Conservation (phyloP, 441 rosid species). For the Omphalea diandra region DNA sequence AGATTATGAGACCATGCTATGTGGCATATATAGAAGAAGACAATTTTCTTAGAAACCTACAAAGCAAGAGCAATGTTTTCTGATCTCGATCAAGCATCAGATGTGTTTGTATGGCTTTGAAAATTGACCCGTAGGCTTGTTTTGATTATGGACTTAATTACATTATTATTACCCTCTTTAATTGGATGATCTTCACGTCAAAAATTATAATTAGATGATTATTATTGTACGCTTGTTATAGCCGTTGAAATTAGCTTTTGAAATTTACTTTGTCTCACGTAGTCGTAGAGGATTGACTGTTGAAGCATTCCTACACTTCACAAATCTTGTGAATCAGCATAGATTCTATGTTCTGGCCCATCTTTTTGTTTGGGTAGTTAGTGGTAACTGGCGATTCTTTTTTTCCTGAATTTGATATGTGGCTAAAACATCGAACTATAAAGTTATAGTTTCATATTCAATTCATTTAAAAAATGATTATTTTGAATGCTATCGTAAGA, state of each 20-base stretch:
- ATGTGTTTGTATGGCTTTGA: conserved; percentile 7
- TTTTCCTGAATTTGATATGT: too few species aligned
- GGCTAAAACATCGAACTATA: too few species aligned
- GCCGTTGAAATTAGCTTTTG: neutral
- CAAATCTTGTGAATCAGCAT: neutral
- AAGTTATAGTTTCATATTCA: too few species aligned
- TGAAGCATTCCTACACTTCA: neutral
- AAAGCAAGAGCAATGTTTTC: neutral
- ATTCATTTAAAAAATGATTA: too few species aligned
- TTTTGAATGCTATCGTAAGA: too few species aligned
- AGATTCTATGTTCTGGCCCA: neutral
- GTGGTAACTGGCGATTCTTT: too few species aligned
- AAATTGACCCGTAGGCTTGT: neutral
- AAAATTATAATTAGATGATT: too few species aligned
- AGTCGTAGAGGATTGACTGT: neutral
- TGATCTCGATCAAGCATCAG: neutral
- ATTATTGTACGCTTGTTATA: too few species aligned
- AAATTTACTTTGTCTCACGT: neutral
- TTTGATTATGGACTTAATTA: too few species aligned
- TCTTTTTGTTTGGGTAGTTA: neutral
- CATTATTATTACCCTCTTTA: neutral
- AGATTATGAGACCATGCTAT: too few species aligned
- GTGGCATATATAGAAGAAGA: too few species aligned
- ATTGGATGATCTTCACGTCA: neutral
- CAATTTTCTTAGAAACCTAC: neutral